These are phyloP conservation scores for Globisporangium parvum DNA, from an alignment of 352 stramenopile genomes.

Conservation along the genomic window DNA sequence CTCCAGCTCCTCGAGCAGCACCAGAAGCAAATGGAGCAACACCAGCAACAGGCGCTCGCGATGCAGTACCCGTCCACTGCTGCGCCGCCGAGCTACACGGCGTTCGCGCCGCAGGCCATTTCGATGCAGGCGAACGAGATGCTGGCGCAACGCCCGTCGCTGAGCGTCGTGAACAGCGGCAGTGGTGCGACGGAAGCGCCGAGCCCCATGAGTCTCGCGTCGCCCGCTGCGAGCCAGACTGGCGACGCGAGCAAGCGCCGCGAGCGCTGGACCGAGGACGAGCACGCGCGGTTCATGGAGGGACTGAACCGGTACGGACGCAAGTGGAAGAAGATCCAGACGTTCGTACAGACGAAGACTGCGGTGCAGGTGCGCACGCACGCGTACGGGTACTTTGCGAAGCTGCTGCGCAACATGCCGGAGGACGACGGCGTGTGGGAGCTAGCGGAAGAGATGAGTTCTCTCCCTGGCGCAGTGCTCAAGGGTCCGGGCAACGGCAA, in stretches of 20 bases:
- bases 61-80: slow-evolving; percentile 1
- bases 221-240: slow-evolving; percentile 46
- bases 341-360: slow-evolving; percentile 82
- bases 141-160: slow-evolving; percentile 4
- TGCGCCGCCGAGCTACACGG: slow-evolving; percentile 19
- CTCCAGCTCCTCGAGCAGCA: slow-evolving; percentile 4
- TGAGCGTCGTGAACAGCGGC: slow-evolving; percentile 4
- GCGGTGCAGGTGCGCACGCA: slow-evolving; percentile 80
- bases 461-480: slow-evolving; percentile 59
- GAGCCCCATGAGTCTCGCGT: slow-evolving; percentile 29
- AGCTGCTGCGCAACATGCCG: slow-evolving; percentile 80
- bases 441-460: slow-evolving; percentile 75
- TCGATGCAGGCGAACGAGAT: slow-evolving; percentile 5
- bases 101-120: slow-evolving; percentile 20
- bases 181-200: slow-evolving; percentile 5
- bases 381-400: slow-evolving; percentile 86
- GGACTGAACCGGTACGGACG: slow-evolving; percentile 79
- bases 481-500: slow-evolving; percentile 75
- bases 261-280: slow-evolving; percentile 78
- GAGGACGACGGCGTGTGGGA: slow-evolving; percentile 81
- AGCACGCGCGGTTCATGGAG: slow-evolving; percentile 82
- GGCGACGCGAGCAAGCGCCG: slow-evolving; percentile 66
- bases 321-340: slow-evolving; percentile 89
- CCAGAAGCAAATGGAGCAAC: too few species aligned
- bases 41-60: not conserved